Evolutionary conservation across 371 early-diverging fungal genomes (phyloP), one percentile per base, ranked within the genome.

Genomic region (Apophysomyces elegans): DNA sequence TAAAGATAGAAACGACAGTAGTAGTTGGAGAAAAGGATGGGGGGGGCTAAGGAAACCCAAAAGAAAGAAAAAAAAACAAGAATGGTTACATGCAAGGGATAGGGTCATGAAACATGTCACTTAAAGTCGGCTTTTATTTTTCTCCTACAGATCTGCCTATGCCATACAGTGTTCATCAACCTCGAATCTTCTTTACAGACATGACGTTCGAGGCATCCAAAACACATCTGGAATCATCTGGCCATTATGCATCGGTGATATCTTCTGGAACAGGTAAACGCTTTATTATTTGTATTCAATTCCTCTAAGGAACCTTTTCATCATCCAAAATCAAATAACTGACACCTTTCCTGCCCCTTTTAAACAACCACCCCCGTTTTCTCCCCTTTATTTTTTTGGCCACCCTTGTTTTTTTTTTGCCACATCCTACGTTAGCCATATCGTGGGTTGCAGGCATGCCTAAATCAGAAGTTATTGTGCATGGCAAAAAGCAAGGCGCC

Each of bases 401-500:
- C 54, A 21, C 21, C 21, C 54, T 50, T 26, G 32, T 26, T 21
- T 50, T 26, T 26, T 26, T 26, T 50, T 50, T 50, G 54, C 54
- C 54, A 50, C 54, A 50, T 50, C 54, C 16, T 50, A 50, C 32
- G 54, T 50, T 73, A 70, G 85, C 86, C 37, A 68, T 88, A 6
- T 83, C 74, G 45, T 90, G 90, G 90, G 76, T 81, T 11, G 46
- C 61, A 7, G 84, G 82, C 4, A 74, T 77, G 62, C 63, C 68
- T 7, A 67, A 75, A 21, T 62, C 86, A 43, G 86, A 85, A 58
- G 89, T 87, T 0, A 73, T 88, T 37, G 85, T 86, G 2, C 83
- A 84, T 64, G 91, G 91, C 3, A 72, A 78, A 39, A 82, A 85
- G 39, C 84, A 80, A 67, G 78, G 86, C 50, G 80, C 77, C 32